A percentile compares a stretch with the other conserved stretches of the same genome.
Conservation (phyloP, 345 rosid genomes). For the Kernera saxatilis region DNA sequence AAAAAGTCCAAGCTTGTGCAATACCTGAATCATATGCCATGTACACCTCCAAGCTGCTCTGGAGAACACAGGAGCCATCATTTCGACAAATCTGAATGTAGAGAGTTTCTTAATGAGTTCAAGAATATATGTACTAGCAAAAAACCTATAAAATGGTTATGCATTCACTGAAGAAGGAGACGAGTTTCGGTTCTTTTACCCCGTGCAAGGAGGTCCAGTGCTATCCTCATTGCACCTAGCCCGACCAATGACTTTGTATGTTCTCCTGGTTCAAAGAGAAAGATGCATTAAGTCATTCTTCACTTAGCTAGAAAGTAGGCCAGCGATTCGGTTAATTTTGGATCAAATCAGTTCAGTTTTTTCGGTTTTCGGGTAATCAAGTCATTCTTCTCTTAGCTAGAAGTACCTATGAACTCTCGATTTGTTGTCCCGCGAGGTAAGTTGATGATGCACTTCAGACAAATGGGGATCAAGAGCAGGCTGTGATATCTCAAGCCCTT, state of each 20-base stretch:
- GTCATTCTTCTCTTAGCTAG: not conserved
- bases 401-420: slow-evolving; percentile 63
- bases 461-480: slow-evolving; percentile 63
- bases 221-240: slow-evolving; percentile 37
- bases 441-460: slow-evolving; percentile 56
- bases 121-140: not conserved
- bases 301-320: not conserved
- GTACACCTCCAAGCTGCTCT: slow-evolving; percentile 70
- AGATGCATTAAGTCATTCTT: not conserved
- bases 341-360: too few relatives aligned
- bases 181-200: slow-evolving; percentile 22
- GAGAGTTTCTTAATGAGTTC: not conserved
- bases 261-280: slow-evolving; percentile 35
- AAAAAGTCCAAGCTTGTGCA: not conserved
- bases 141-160: not conserved
- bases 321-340: too few relatives aligned
- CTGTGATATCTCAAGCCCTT: slow-evolving; percentile 83
- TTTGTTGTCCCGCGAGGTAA: slow-evolving; percentile 44
- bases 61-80: slow-evolving; percentile 96
- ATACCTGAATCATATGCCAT: slow-evolving; percentile 86
- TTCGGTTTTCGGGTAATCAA: too few relatives aligned
- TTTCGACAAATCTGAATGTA: slow-evolving; percentile 64
- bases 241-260: slow-evolving; percentile 30
- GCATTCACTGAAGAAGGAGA: not conserved
- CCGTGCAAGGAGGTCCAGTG: slow-evolving; percentile 57